Base-by-base conservation (phyloP, 202 grass and related monocot species). In the Miscanthus sacchariflorus region DNA sequence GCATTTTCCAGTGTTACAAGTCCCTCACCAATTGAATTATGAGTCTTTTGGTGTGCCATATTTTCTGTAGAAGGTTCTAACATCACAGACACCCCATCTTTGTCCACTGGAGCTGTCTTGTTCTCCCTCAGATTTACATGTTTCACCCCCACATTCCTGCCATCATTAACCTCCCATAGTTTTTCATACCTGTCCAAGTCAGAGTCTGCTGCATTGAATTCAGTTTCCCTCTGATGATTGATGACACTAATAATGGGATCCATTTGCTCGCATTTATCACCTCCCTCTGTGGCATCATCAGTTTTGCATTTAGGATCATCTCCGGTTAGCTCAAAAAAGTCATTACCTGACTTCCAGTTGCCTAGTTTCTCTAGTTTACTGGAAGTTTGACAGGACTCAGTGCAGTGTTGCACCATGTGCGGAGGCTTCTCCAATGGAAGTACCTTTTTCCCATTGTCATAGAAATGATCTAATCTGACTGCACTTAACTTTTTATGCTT, bases 271-370 rank as follows among this genome's bases (percentile, higher is more conserved):
- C 79, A 68, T 43, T 82, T 81, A 82, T 79, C 81, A 84, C 66
- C 84, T 33, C 52, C 54, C 65, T 18, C 85, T n/a, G 27, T 74
- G 27, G 46, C 74, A 83, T 78, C 72, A 91, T 77, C 45, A 50
- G 35, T 78, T 76, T 71, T 81, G 45, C 25, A 84, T 74, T 83
- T 95, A 74, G 86, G 86, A 43, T 91, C 87, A 74, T 83, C 66
- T 83, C 85, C 83, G 12, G 63, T 90, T 81, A 97, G 78, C 84
- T 97, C 97, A 85, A 87, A 89, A 89, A 92, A 97, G 82, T 95
- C 87, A 83, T 86, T 86, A 75, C 87, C 92, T 46, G 89, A 93
- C 74, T 68, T 96, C 96, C 92, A 98, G 19, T 90, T 96, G 30
- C 90, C 94, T 72, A 90, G 86, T 85, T 91, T 93, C 23, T 92